Evolutionary conservation across 1,284 basidiomycete genomes (phyloP), one percentile per base, ranked within the genome.

Genomic region (Melanopsichium pennsylvanicum): DNA sequence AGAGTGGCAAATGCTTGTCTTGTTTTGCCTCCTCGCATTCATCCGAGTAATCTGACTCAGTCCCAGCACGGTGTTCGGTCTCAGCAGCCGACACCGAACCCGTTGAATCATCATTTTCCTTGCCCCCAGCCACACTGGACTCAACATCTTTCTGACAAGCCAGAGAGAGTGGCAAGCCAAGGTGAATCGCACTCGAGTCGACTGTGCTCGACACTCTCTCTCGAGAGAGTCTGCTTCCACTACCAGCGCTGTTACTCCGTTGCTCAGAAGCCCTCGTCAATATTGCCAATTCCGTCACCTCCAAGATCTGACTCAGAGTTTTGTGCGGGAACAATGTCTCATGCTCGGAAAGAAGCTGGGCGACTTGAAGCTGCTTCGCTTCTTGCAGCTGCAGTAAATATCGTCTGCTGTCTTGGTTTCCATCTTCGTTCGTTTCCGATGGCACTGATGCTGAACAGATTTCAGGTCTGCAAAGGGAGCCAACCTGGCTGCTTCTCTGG

Each of bases 301-400:
- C 59, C 8, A 50, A 51, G 39, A 62, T 62, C 37, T 44, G 44
- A 21, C 51, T 56, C 12, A 62, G 31, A 4, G 59, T 62, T 31
- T 54, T 55, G 37, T 62, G 59, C 25, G 59, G 59, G 26, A 62
- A 62, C 43, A 62, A 27, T n/a, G 32, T 18, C 25, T 62, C 59
- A 39, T 62, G 47, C 29, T 62, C 51, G 4, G 42, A 25, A 12
- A 62, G 39, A 19, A 56, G 31, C 29, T 45, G 19, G 4, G 25
- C 19, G 1, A 37, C 21, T 12, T 26, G 47, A 22, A 25, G 32
- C 9, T 47, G 33, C n/a, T 39, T 23, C 9, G 29, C 51, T 26
- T 46, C 41, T 0, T 22, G 34, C 13, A 32, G 22, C 22, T 31
- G 5, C 27, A 37, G 10, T 2, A 60, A 23, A n/a, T n/a, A n/a